Percentiles rank a stretch among this genome's conserved stretches.
Evolutionary conservation across 2,329 filamentous ascomycete genomes (phyloP).

Genomic region (Aspergillus neoniger): DNA sequence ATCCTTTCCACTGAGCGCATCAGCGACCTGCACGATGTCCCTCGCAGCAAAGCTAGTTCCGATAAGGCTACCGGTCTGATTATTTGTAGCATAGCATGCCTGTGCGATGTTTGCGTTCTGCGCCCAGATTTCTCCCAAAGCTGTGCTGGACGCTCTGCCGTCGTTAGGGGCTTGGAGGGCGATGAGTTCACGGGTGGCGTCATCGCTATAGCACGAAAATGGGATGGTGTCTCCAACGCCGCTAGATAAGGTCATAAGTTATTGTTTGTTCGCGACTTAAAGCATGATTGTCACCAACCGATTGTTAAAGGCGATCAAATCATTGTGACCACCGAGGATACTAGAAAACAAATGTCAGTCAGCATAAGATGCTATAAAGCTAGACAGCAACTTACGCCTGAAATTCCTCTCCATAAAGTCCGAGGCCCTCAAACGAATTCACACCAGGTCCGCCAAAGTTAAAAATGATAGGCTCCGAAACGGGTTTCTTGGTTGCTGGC

Average conservation of each 20-base stretch:
- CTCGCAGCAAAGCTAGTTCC: constrained; percentile 16
- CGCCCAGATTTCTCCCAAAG: constrained; percentile 9
- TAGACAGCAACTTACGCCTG: background rate
- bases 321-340: constrained; percentile 13
- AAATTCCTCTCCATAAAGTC: background rate
- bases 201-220: constrained; percentile 7
- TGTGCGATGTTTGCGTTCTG: constrained; percentile 8
- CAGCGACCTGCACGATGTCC: constrained; percentile 13
- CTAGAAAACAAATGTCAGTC: background rate
- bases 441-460: constrained; percentile 14
- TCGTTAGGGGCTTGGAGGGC: background rate
- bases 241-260: background rate
- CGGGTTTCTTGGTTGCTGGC: constrained; percentile 12
- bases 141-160: background rate
- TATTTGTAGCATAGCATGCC: constrained; percentile 5
- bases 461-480: constrained; percentile 8
- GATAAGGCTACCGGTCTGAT: constrained; percentile 9
- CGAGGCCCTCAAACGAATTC: background rate
- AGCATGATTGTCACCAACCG: background rate
- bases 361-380: background rate
- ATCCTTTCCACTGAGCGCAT: constrained; percentile 11
- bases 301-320: constrained; percentile 14
- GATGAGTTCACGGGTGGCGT: background rate
- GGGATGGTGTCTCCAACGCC: constrained; percentile 14
- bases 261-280: background rate